These are phyloP conservation scores for Fraxinus angustifolia DNA, from an alignment of 305 asterid genomes.

Conservation along the genomic window DNA sequence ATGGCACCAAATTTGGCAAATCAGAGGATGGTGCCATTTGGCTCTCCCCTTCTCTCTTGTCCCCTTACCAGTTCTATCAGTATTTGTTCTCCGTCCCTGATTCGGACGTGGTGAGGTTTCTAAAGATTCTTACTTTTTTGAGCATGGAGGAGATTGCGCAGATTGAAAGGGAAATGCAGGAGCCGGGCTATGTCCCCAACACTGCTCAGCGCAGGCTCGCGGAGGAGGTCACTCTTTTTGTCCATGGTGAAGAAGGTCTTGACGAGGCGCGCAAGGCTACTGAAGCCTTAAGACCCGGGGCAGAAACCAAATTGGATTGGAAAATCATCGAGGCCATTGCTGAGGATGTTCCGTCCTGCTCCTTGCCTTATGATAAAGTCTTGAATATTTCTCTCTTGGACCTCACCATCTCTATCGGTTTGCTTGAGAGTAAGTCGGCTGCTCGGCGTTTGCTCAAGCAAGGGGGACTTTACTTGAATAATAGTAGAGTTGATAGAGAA, in stretches of 20 bases:
- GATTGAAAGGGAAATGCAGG: conserved; percentile 54
- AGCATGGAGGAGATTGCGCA: conserved; percentile 57
- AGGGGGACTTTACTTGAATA: conserved; percentile 89
- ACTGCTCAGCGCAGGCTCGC: conserved; percentile 83
- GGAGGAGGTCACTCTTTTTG: conserved; percentile 83
- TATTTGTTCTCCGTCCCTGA: conserved; percentile 70
- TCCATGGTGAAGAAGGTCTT: conserved; percentile 80
- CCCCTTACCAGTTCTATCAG: conserved; percentile 79
- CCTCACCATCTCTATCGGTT: conserved; percentile 59
- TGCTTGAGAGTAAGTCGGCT: conserved; percentile 79
- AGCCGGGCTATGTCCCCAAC: conserved; percentile 59
- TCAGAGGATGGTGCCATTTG: conserved; percentile 91
- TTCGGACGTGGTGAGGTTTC: conserved; percentile 65
- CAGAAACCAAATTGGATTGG: conserved; percentile 62
- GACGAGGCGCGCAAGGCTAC: conserved; percentile 77
- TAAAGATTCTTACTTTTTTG: conserved; percentile 69
- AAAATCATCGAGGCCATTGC: conserved; percentile 70
- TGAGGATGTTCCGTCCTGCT: conserved; percentile 70
- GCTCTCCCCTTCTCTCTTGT: conserved; percentile 62
- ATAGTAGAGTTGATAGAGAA: conserved; percentile 63
- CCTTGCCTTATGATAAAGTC: conserved; percentile 48
- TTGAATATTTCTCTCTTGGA: conserved; percentile 56
- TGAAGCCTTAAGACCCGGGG: conserved; percentile 77
- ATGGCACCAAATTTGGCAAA: conserved; percentile 88
- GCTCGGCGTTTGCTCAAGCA: conserved; percentile 84